phyloP scores from a whole-genome alignment of 2,329 filamentous ascomycete genomes.

The Beauveria sp. region DNA sequence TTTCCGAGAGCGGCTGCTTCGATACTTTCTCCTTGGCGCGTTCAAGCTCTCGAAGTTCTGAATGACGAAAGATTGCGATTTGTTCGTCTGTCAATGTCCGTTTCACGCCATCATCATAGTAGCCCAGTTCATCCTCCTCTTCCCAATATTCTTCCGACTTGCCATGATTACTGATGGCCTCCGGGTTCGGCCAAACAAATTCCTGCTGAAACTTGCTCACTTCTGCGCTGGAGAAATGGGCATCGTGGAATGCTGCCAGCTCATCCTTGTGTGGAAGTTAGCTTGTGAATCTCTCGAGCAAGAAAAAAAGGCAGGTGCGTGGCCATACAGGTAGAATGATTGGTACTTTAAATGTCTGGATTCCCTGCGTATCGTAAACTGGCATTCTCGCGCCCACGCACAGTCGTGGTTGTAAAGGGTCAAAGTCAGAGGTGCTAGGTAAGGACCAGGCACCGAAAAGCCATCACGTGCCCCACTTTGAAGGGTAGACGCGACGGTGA shows the following conservation, averaged over 20 bases:
- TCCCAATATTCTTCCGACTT: conserved; percentile 23
- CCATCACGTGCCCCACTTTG: conserved; percentile 9
- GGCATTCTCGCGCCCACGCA: conserved; percentile 1
- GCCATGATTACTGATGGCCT: conserved; percentile 21
- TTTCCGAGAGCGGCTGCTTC: conserved; percentile 1
- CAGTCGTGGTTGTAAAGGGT: not conserved
- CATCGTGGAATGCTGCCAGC: conserved; percentile 47
- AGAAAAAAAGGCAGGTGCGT: too few species aligned
- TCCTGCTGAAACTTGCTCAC: conserved; percentile 37
- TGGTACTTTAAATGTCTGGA: not conserved
- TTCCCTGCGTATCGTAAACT: not conserved
- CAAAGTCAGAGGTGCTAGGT: not conserved
- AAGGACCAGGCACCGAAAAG: not conserved
- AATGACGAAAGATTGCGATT: conserved; percentile 83
- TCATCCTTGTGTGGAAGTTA: conserved; percentile 43
- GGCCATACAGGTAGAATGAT: conserved; percentile 4
- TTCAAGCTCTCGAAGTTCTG: conserved; percentile 69
- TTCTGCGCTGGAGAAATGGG: conserved; percentile 49
- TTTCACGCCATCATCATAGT: conserved; percentile 79
- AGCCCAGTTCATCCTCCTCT: conserved; percentile 64
- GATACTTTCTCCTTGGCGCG: conserved; percentile 37
- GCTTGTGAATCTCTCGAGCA: not conserved
- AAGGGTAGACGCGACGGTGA: not conserved
- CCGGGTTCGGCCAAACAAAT: conserved; percentile 31
- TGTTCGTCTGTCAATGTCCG: conserved; percentile 88